Percentiles rank a stretch among this genome's conserved stretches.
phyloP scores from a whole-genome alignment of 2,329 filamentous ascomycete species.

The Scopulariopsis brevicaulis region DNA sequence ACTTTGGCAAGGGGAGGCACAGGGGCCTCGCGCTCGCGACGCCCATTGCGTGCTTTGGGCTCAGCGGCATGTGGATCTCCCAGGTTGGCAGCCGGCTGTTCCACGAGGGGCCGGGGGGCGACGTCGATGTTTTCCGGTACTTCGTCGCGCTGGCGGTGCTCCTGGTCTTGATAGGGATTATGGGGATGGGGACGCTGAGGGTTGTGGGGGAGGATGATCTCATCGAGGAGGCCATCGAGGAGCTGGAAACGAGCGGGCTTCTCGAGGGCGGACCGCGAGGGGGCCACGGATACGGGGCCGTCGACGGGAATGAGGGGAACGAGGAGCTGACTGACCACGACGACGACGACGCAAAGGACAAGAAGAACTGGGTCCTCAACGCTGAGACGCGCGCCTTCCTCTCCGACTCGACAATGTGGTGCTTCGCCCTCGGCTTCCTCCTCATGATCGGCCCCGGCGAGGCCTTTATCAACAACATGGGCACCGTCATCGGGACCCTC shows the following conservation, averaged over 20 bases:
- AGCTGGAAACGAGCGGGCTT: constrained; percentile 80
- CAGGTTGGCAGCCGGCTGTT: constrained; percentile 74
- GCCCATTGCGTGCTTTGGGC: constrained; percentile 83
- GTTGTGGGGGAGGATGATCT: constrained; percentile 78
- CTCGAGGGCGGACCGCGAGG: constrained; percentile 63
- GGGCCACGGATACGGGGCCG: constrained; percentile 52
- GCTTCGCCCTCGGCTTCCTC: constrained; percentile 81
- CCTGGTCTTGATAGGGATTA: constrained; percentile 57
- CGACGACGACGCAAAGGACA: constrained; percentile 34
- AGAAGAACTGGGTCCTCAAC: constrained; percentile 86
- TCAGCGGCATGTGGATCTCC: constrained; percentile 94
- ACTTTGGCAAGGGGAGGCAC: constrained; percentile 82
- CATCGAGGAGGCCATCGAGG: constrained; percentile 82
- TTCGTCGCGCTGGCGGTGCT: constrained; percentile 74
- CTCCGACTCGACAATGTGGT: constrained; percentile 90
- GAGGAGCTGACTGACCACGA: constrained; percentile 36
- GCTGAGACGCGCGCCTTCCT: constrained; percentile 82
- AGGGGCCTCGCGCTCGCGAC: constrained; percentile 81
- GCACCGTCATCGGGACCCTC: constrained; percentile 82
- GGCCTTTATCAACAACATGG: constrained; percentile 94
- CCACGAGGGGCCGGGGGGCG: constrained; percentile 55
- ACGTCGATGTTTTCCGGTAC: constrained; percentile 70
- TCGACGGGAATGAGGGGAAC: constrained; percentile 25
- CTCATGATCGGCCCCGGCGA: constrained; percentile 92
- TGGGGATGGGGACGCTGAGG: constrained; percentile 63